Evolutionary conservation across 192 early-diverging fungal species (phyloP), one percentile per base, ranked within the genome.

Genomic region (Rhizophagus clarus): DNA sequence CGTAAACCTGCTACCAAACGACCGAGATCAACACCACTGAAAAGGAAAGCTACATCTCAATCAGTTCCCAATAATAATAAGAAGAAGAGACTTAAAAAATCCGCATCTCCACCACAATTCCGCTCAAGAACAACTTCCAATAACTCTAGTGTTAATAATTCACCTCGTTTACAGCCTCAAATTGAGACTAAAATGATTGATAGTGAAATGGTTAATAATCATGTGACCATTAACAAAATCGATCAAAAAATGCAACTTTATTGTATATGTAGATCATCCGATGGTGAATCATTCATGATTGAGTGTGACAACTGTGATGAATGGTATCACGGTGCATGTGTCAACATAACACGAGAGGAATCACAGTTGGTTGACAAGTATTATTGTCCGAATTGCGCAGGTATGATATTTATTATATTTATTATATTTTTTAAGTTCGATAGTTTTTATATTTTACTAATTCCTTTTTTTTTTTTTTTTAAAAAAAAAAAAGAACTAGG

Each of bases 271-370:
- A 87, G 85, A 15, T 81, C 82, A 26, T 83, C 84, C 2, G 91
- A 90, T 76, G 83, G 80, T 4, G 83, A 81, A 34, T 81, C 87
- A 22, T 89, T 90, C 62, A 95, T 95, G 94, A 94, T 95, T 82
- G 88, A 87, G 2, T 95, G 94, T 82, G 94, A 95, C 76, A 81
- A 77, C 17, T 95, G 94, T 71, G 88, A 91, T 74, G 88, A 88
- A 68, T 95, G 94, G 94, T 95, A 86, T 79, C 94, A 95, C 85
- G 92, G 93, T 34, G 86, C 85, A 22, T 95, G 94, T 73, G 89
- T 95, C 7, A 88, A 89, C 12, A 84, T 95, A 40, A 85, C 83
- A 12, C 85, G 88, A 40, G 84, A 83, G 2, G 86, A 91, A 34
- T 89, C 87, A 26, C 85, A 87, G 7, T 77, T 84, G 61, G 87